phyloP scores from a whole-genome alignment of 495 filamentous ascomycete genomes.

The Cercophora newfieldiana region DNA sequence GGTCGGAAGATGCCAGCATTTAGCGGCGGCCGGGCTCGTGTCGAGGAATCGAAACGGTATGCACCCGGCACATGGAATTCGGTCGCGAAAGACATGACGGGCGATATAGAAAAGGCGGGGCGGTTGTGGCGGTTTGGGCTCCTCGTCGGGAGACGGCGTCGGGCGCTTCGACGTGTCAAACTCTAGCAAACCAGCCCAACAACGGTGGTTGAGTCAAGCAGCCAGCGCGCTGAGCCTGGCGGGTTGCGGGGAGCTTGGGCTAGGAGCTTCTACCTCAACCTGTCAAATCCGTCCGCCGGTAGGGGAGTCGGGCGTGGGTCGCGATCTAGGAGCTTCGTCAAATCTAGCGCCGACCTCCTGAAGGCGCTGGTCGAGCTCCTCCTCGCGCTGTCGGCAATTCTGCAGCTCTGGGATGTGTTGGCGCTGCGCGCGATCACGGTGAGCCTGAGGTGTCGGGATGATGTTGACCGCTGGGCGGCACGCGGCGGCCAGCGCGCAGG shows the following conservation, averaged over 20 bases:
- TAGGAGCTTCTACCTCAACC: background rate
- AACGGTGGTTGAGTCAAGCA: background rate
- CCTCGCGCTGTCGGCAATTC: background rate
- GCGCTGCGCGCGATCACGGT: conserved; percentile 15
- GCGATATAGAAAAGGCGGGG: background rate
- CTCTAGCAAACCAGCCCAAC: background rate
- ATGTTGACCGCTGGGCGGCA: conserved; percentile 3
- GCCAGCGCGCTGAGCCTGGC: background rate
- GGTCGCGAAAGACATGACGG: conserved; percentile 43
- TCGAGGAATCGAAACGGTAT: conserved; percentile 49
- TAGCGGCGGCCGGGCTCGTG: conserved; percentile 41
- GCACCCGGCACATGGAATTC: conserved; percentile 51
- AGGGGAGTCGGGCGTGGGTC: too few species aligned
- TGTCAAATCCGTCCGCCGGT: background rate
- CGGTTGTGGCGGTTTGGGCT: conserved; percentile 5
- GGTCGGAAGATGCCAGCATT: conserved; percentile 67
- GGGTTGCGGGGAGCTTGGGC: background rate
- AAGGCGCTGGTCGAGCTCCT: background rate
- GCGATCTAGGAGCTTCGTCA: too few species aligned
- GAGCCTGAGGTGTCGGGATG: conserved; percentile 1
- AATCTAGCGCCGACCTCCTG: too few species aligned
- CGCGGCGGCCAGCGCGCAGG: background rate
- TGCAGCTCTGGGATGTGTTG: background rate
- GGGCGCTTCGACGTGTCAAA: conserved; percentile 8
- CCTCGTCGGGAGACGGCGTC: background rate